Evolutionary conservation across 2,329 filamentous ascomycete species (phyloP), one percentile per base, ranked within the genome.

Genomic region (Paecilomyces dactylethromorphus): DNA sequence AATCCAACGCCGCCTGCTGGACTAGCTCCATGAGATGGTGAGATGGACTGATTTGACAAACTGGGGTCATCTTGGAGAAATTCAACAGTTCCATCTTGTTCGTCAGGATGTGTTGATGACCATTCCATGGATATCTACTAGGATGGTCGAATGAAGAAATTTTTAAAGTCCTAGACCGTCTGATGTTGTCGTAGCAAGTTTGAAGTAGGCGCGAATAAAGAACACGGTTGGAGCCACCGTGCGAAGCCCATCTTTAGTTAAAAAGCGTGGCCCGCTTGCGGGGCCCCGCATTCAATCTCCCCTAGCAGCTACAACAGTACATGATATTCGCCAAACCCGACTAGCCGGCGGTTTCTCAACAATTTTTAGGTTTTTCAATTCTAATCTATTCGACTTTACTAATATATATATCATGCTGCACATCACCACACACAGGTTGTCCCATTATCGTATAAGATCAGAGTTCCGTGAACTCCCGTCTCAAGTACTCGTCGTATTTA

Each of bases 381-480:
- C 3, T 26, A 5, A 21, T 45, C 35, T 18, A 45, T 45, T 45
- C 35, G 18, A 5, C 35, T 6, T 8, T 21, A 7, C 5, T 45
- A 7, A n/a, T 45, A 8, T n/a, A 6, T 45, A 45, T 45, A 13
- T n/a, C 13, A n/a, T 10, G 2, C 5, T 3, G 4, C 15, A 5
- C 13, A 45, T n/a, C 2, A 5, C n/a, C 12, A 4, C 7, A 2
- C 1, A 45, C 35, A 45, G 15, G 1, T 39, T 33, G 7, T 2
- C 5, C 10, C 26, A 53, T 15, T 24, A 32, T 53, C 39, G 56
- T 21, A n/a, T n/a, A n/a, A n/a, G n/a, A n/a, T n/a, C n/a, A n/a
- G n/a, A 62, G 49, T 35, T 62, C 59, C n/a, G 55, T 53, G 53
- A 62, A 62, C 22, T 62, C 61, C 26, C 54, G 31, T 24, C n/a